Evolutionary conservation across 805 yeast species (phyloP), one percentile per base, ranked within the genome.

Genomic region (Candida ovalis): DNA sequence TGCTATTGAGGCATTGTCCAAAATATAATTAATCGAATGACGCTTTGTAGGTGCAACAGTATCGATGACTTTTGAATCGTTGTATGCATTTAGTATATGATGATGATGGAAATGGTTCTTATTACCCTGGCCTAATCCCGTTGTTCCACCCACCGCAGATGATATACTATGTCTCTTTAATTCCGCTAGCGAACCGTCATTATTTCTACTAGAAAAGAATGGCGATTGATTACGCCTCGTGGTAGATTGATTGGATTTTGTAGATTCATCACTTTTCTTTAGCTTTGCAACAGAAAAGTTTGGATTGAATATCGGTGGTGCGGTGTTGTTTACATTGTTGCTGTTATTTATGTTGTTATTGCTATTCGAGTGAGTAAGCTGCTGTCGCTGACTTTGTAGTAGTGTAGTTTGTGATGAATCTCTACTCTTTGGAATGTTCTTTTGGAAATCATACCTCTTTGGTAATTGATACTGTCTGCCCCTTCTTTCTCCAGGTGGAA

Each of bases 401-500:
- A 30, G 35, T 4, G 40, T 18, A n/a, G 24, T 40, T 44, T 50
- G 44, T 38, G 60, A 55, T 18, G 57, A 28, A 22, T 58, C 56
- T 44, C 53, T 48, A 22, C 42, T 50, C 32, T 45, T 50, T 8
- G 57, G 56, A 13, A 59, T 59, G 40, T 53, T 55, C 36, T 54
- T 60, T 41, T 56, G 59, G 25, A 55, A 60, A 41, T 63, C 66
- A 42, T 63, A 63, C 33, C 69, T 51, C 47, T 59, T 54, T 5
- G 64, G 62, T 2, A 59, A 45, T 38, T 63, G 65, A 42, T 50
- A 55, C 33, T 59, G 64, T 18, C 69, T 39, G 4, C 69, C 68
- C 13, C 69, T 48, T 23, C 47, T 50, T 42, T 60, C 64, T 15
- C 40, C 45, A 9, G 36, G 9, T 17, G 35, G 38, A 19, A 21